These are phyloP conservation scores for Russula abietina DNA, from an alignment of 768 basidiomycete species.

Conservation along the genomic window DNA sequence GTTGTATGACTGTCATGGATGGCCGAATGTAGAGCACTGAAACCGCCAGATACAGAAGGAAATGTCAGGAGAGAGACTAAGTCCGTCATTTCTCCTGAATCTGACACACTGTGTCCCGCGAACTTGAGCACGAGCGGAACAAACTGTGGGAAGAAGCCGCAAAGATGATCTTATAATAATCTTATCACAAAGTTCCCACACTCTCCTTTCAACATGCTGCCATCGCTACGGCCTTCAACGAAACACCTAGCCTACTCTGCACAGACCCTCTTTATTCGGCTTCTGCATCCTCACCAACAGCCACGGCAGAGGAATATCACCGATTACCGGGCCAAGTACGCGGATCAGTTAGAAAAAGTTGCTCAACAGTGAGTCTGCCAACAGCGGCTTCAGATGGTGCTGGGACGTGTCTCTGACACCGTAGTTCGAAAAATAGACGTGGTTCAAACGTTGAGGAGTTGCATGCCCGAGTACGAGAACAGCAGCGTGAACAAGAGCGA, in stretches of 20 bases:
- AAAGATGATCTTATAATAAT: slow-evolving; percentile 2
- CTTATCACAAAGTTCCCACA: slow-evolving; percentile 8
- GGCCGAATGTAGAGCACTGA: slow-evolving; percentile 40
- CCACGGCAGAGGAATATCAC: slow-evolving; percentile 4
- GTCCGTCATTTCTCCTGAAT: slow-evolving; percentile 13
- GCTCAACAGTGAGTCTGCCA: slow-evolving; percentile 54
- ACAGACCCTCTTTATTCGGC: not conserved
- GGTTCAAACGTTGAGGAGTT: slow-evolving; percentile 19
- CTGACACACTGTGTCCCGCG: too few relatives aligned
- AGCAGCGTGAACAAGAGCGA: slow-evolving; percentile 12
- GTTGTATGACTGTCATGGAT: slow-evolving; percentile 35
- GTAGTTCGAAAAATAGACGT: slow-evolving; percentile 9
- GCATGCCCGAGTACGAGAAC: slow-evolving; percentile 5
- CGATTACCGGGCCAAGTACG: slow-evolving; percentile 52
- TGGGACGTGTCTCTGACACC: slow-evolving; percentile 1
- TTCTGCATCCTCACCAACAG: not conserved
- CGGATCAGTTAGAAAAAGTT: slow-evolving; percentile 57
- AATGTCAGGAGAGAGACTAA: slow-evolving; percentile 21
- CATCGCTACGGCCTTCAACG: not conserved
- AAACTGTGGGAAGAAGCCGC: not conserved
- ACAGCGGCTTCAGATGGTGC: not conserved
- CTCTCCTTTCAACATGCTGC: slow-evolving; percentile 2
- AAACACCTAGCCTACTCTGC: not conserved
- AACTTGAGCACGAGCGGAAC: not conserved
- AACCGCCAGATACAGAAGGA: slow-evolving; percentile 43